phyloP scores from a whole-genome alignment of 148 eudicot genomes.

The Camellia japonica region DNA sequence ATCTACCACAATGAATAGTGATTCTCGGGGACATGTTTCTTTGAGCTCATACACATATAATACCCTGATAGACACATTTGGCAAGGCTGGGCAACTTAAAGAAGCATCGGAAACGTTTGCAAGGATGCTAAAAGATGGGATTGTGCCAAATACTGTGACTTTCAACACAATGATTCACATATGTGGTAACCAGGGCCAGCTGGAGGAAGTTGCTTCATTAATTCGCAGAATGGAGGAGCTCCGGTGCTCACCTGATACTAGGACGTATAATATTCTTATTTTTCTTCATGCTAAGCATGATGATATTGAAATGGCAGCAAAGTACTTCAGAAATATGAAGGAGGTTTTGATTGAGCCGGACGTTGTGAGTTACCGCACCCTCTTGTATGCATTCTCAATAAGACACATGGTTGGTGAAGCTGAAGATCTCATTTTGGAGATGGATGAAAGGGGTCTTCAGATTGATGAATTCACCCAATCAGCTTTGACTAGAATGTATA shows the following conservation, averaged over 20 bases:
- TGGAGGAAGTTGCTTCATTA: slow-evolving; percentile 60
- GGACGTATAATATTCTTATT: slow-evolving; percentile 86
- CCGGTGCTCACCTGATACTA: slow-evolving; percentile 67
- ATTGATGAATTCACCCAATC: slow-evolving; percentile 89
- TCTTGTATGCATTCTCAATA: slow-evolving; percentile 76
- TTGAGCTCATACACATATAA: slow-evolving; percentile 80
- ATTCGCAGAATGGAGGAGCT: slow-evolving; percentile 67
- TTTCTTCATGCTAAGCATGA: slow-evolving; percentile 71
- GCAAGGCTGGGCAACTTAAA: slow-evolving; percentile 72
- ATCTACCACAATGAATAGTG: slow-evolving; percentile 17
- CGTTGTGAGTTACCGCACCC: slow-evolving; percentile 79
- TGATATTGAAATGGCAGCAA: slow-evolving; percentile 60
- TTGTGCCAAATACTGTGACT: slow-evolving; percentile 73
- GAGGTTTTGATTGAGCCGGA: slow-evolving; percentile 67
- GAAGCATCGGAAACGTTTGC: slow-evolving; percentile 69
- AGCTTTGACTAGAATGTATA: slow-evolving; percentile 83
- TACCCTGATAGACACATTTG: slow-evolving; percentile 83
- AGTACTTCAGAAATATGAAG: slow-evolving; percentile 67
- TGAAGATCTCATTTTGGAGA: slow-evolving; percentile 64
- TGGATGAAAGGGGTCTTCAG: slow-evolving; percentile 66
- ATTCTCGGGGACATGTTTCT: slow-evolving; percentile 30
- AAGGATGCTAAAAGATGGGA: slow-evolving; percentile 61
- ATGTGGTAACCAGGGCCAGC: slow-evolving; percentile 61
- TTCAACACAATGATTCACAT: slow-evolving; percentile 86
- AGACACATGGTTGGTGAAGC: slow-evolving; percentile 84